Evolutionary conservation across 2,329 filamentous ascomycete species (phyloP).

Genomic region (Trichoderma guizhouense): DNA sequence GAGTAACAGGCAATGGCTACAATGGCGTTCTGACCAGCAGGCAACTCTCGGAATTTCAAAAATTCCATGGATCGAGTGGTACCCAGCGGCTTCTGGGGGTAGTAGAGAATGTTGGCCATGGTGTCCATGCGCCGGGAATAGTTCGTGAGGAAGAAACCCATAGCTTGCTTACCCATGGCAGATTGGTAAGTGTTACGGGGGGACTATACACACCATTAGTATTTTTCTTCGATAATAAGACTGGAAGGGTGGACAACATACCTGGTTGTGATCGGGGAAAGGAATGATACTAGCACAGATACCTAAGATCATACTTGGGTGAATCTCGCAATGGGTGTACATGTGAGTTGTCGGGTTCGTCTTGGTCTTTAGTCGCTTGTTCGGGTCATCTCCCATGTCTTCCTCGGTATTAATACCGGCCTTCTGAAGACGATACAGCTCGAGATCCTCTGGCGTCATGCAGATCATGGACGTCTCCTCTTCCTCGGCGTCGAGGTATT

Average conservation of each 20-base stretch:
- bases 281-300: conserved; percentile 99
- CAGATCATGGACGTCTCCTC: conserved; percentile 99
- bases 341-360: conserved; percentile 84
- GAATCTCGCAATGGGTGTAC: conserved; percentile 98
- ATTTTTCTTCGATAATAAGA: neutral
- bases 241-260: conserved; percentile 36
- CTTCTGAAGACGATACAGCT: conserved; percentile 69
- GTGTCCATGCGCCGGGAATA: conserved; percentile 98
- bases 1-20: conserved; percentile 97
- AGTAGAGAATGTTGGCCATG: conserved; percentile 99
- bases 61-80: conserved; percentile 99
- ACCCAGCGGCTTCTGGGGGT: conserved; percentile 94
- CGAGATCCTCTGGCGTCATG: conserved; percentile 95
- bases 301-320: conserved; percentile 97
- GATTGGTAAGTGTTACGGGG: conserved; percentile 99
- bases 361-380: conserved; percentile 82
- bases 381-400: conserved; percentile 63
- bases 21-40: conserved; percentile 96
- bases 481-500: conserved; percentile 96
- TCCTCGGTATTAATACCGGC: conserved; percentile 61
- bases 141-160: conserved; percentile 98
- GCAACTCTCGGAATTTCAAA: conserved; percentile 94
- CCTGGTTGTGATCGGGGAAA: conserved; percentile 97
- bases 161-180: conserved; percentile 99
- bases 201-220: conserved; percentile 56